Evolutionary conservation across 176 grass and related monocot genomes (phyloP).

Genomic region (Typha latifolia): DNA sequence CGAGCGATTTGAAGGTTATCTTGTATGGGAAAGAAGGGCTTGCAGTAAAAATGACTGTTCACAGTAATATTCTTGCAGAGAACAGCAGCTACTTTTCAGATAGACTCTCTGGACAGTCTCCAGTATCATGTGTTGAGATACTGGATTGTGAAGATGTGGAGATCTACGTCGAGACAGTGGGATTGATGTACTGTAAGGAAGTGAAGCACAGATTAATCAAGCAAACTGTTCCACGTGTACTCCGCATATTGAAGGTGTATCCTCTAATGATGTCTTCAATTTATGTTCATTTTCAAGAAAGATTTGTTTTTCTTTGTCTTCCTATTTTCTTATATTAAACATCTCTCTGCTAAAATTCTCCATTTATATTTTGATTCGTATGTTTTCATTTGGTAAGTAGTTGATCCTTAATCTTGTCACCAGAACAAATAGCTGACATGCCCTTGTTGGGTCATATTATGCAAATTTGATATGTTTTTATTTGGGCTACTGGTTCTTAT

Average conservation of each 20-base stretch:
- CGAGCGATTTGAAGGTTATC: conserved; percentile 64
- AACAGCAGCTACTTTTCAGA: conserved; percentile 67
- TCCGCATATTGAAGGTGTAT: conserved; percentile 80
- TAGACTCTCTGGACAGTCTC: conserved; percentile 49
- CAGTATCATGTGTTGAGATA: conserved; percentile 43
- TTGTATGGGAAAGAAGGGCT: conserved; percentile 64
- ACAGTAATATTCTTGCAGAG: conserved; percentile 42
- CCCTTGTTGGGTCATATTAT: not conserved
- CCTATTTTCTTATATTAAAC: not conserved
- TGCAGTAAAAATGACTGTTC: conserved; percentile 63
- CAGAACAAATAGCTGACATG: not conserved
- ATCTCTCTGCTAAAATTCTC: not conserved
- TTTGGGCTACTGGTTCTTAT: not conserved
- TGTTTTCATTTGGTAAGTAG: not conserved
- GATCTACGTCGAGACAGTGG: conserved; percentile 79
- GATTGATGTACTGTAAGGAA: conserved; percentile 83
- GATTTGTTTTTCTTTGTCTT: not conserved
- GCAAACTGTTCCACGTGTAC: conserved; percentile 63
- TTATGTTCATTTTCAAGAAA: not conserved
- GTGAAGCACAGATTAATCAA: conserved; percentile 73
- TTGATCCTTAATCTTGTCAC: not conserved
- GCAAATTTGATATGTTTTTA: not conserved
- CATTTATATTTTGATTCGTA: not conserved
- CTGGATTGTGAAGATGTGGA: conserved; percentile 85
- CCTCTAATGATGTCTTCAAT: not conserved